Base-by-base conservation (phyloP, 2,329 filamentous ascomycete species). In the Fusarium nurragi region DNA sequence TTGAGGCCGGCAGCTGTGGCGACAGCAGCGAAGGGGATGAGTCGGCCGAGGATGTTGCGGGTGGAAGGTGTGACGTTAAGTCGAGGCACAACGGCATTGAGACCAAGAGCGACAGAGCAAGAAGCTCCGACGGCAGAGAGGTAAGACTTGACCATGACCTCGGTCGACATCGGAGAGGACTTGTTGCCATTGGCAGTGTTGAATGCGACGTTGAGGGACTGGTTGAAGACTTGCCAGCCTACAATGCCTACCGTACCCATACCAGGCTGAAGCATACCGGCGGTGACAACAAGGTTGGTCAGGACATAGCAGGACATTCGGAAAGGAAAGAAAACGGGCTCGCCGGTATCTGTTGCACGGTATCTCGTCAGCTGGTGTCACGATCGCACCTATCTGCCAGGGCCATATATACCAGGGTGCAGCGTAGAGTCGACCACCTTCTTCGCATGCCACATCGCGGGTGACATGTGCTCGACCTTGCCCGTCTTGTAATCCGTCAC, bases 181-280 rank as follows among this genome's bases (percentile, higher is more conserved):
- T 99, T 99, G 86, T 99, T 99, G 65, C 94, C 93, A 77, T 99
- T 99, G 75, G 94, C 92, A 76, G 88, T 93, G 85, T 99, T 99
- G 84, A 99, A 94, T 69, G 93, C 94, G 25, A 99, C 95, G 77
- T 99, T 99, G 71, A 99, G 89, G 13, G 94, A 97, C 81, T 99
- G 95, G 80, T 99, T 99, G 69, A 91, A 88, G 57, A 97, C 88
- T 80, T 99, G 95, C 95, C 95, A 99, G 68, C 90, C 89, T 34
- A 98, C 84, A 6, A 93, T 97, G 49, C 94, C 95, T 38, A 86
- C 85, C 40, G 90, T 97, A 71, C 86, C 82, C 22, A 98, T 86
- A 11, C 91, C 91, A 4, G 95, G 95, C 50, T 94, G 95, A 54
- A 99, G 90, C 95, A 99, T 99, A 72, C 95, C 95, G 8, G 89